Evolutionary conservation across 192 early-diverging fungal genomes (phyloP).

Genomic region (Rhizoclosmatium sp.): DNA sequence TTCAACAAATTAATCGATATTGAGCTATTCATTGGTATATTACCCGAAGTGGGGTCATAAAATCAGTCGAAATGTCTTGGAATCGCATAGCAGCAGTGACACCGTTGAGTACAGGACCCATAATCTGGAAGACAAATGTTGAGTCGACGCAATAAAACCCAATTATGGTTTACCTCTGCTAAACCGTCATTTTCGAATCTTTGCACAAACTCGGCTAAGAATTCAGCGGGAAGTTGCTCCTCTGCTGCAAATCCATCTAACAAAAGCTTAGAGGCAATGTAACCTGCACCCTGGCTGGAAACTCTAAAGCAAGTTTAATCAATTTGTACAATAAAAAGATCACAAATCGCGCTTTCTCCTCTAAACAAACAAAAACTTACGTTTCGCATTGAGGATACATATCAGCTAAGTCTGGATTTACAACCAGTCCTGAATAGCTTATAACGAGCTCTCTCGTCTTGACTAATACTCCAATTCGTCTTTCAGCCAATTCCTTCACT

Average conservation of each 20-base stretch:
- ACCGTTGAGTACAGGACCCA: slow-evolving; percentile 59
- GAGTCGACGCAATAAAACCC: not conserved
- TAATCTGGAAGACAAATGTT: slow-evolving; percentile 49
- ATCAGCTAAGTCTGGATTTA: slow-evolving; percentile 82
- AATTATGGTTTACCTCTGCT: slow-evolving; percentile 53
- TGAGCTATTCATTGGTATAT: slow-evolving; percentile 3
- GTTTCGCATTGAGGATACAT: slow-evolving; percentile 81
- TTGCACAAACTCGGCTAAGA: slow-evolving; percentile 64
- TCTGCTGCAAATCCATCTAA: slow-evolving; percentile 65
- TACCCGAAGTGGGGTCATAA: slow-evolving; percentile 58
- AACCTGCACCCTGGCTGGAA: slow-evolving; percentile 44
- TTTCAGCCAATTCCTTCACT: slow-evolving; percentile 37
- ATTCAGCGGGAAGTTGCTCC: slow-evolving; percentile 66
- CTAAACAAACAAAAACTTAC: slow-evolving; percentile 45
- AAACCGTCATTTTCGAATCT: slow-evolving; percentile 73
- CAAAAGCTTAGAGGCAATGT: slow-evolving; percentile 55
- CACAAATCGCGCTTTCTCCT: not conserved
- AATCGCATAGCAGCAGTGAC: slow-evolving; percentile 57
- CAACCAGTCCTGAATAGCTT: slow-evolving; percentile 82
- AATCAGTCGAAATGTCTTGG: slow-evolving; percentile 60
- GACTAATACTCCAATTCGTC: slow-evolving; percentile 69
- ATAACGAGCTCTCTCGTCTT: slow-evolving; percentile 69
- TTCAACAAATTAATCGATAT: slow-evolving; percentile 4
- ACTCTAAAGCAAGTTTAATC: slow-evolving; percentile 21
- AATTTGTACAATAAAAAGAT: slow-evolving; percentile 10